Conservation (phyloP, 495 filamentous ascomycete species). For the Xylaria cubensis region DNA sequence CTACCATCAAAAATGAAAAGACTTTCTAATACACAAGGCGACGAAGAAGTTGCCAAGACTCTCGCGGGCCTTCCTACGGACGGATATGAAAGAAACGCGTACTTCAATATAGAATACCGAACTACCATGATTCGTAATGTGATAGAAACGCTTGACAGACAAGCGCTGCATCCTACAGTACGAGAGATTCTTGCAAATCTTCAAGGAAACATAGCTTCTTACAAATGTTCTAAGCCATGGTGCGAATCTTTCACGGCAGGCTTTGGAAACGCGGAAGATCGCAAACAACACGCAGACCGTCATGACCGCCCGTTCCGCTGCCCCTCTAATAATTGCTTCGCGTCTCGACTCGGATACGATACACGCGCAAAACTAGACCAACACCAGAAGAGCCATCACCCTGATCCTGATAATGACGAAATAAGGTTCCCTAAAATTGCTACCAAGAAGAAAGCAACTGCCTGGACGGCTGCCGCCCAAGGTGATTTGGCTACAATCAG, state of each 20-base stretch:
- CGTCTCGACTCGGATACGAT: constrained; percentile 14
- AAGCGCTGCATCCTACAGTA: neutral
- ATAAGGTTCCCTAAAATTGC: neutral
- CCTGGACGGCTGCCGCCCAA: neutral
- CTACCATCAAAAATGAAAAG: neutral
- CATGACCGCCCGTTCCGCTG: constrained; percentile 13
- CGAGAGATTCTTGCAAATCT: neutral
- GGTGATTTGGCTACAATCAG: neutral
- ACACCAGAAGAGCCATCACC: neutral
- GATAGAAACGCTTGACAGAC: neutral
- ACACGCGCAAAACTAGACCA: neutral
- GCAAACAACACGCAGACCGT: neutral
- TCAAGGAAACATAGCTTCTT: neutral
- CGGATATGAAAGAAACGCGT: neutral
- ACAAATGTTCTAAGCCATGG: constrained; percentile 12
- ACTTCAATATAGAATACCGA: constrained; percentile 3
- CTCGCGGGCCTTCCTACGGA: neutral
- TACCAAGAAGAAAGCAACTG: neutral
- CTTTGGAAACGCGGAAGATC: constrained; percentile 6
- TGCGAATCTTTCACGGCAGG: constrained; percentile 11
- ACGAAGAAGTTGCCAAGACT: neutral
- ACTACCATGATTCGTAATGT: neutral
- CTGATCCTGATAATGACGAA: neutral
- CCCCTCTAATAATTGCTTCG: neutral
- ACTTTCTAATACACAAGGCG: too few relatives aligned